Evolutionary conservation across 2,329 filamentous ascomycete species (phyloP), one percentile per base, ranked within the genome.

Genomic region (Tolypocladium endophyticum): DNA sequence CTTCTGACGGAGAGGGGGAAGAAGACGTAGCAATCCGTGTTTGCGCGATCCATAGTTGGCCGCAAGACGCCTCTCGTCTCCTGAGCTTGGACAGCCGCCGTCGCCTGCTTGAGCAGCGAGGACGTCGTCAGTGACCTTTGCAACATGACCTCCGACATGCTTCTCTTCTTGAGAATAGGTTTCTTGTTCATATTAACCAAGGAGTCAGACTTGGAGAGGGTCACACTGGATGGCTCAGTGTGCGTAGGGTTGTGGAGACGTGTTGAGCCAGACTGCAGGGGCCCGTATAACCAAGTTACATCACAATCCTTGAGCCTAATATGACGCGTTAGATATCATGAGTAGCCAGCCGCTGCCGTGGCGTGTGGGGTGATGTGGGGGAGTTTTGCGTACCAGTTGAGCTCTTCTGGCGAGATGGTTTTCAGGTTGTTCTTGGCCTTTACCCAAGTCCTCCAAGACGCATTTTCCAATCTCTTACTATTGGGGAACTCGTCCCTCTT

Each of bases 201-300:
- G 0, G 90, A 92, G 64, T 78, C 77, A 5, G 77, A 77, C 66
- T 83, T 81, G 35, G 80, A 82, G 20, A 84, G 61, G 20, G 74
- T 71, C 4, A 74, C 71, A 62, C 77, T 81, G 64, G 63, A 70
- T 30, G 70, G 68, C 38, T 76, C 75, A 3, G 73, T 75, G 58
- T 76, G 73, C 7, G 77, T 69, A 67, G 78, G 62, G 2, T 54
- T 35, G 60, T 84, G 79, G 16, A 83, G 71, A 33, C 80, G 83
- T 59, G 79, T 82, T 4, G 80, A 78, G 28, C 87, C 87, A 1
- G 87, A 88, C 71, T 96, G 93, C 56, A 97, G 75, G 16, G 94
- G 94, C 0, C 94, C 94, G 69, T 97, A 99, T 1, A 99, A 80
- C 94, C 93, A 99, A 54, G 93, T 97, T 38, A 97, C 92, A 73